Evolutionary conservation across 179 eudicot genomes (phyloP), one percentile per base, ranked within the genome.

Genomic region (Drosera spatulata): DNA sequence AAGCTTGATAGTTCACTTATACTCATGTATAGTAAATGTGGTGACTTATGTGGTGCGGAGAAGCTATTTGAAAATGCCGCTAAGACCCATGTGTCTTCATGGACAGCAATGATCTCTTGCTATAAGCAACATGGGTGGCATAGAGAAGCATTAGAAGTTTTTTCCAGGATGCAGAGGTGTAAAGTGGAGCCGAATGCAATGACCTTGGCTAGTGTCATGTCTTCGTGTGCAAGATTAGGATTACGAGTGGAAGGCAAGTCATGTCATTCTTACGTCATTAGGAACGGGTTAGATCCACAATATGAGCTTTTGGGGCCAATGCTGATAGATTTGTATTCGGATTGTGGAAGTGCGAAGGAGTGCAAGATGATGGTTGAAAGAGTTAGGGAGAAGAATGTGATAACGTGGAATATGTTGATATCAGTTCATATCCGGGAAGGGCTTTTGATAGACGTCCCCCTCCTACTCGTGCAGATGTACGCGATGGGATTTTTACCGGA

Each of bases 11-110:
- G 61, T 66, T 78, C 83, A 41, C 78, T 83, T 11, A 62, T 83
- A 54, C 64, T 76, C 62, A 83, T 80, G 85, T 83, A 83, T 66
- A 78, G 82, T 56, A 80, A 73, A 72, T 78, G 80, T 62, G 88
- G 83, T 7, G 81, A 76, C 40, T 62, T 78, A 61, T 37, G 39
- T 56, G 75, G 73, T 43, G 72, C 78, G 4, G 66, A 76, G 56
- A 39, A 14, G 59, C 45, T 83, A 33, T 80, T 83, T 55, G 47
- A 37, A 13, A 61, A 61, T 9, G 55, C 48, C 66, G 51, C 55
- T 69, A 8, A 33, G n/a, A 49, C 13, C 59, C 59, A 62, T 48
- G 65, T 75, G 61, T 63, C 71, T 59, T 66, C 75, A 2, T 83
- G 80, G 80, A 83, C 85, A 0, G 74, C 77, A 3, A 75, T 80